Percentiles rank a stretch among this genome's conserved stretches.
These are phyloP conservation scores for Amanita exitialis DNA, from an alignment of 768 basidiomycete species.

Conservation along the genomic window DNA sequence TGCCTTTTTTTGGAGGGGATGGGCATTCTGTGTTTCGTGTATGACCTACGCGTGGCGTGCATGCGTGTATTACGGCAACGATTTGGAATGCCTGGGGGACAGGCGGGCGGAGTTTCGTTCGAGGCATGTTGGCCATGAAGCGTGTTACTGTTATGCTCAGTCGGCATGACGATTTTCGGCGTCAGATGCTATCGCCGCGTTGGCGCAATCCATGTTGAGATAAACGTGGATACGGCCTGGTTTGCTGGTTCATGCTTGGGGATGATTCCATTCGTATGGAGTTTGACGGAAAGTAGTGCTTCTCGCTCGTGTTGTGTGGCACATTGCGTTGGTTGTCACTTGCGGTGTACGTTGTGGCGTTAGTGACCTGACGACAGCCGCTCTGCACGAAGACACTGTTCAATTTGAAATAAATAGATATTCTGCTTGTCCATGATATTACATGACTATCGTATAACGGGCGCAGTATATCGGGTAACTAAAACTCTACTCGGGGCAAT, in stretches of 20 bases:
- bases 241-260: neutral
- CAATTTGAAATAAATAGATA: neutral
- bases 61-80: neutral
- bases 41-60: too few relatives aligned
- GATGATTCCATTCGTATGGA: neutral
- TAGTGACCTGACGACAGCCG: neutral
- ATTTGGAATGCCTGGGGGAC: neutral
- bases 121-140: neutral
- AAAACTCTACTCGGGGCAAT: neutral
- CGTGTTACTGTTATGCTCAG: neutral
- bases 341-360: neutral
- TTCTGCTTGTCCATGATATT: slow-evolving; percentile 2
- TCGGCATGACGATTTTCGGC: neutral
- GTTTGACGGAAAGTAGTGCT: neutral
- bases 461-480: slow-evolving; percentile 1
- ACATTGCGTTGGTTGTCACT: neutral
- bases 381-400: neutral
- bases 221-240: slow-evolving; percentile 1
- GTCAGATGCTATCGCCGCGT: slow-evolving; percentile 1
- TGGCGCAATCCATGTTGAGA: neutral
- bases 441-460: neutral
- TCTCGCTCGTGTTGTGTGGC: neutral
- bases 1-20: neutral
- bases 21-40: neutral
- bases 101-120: neutral